Conservation (phyloP, 2,329 filamentous ascomycete species). For the Raffaelea ambrosiae region DNA sequence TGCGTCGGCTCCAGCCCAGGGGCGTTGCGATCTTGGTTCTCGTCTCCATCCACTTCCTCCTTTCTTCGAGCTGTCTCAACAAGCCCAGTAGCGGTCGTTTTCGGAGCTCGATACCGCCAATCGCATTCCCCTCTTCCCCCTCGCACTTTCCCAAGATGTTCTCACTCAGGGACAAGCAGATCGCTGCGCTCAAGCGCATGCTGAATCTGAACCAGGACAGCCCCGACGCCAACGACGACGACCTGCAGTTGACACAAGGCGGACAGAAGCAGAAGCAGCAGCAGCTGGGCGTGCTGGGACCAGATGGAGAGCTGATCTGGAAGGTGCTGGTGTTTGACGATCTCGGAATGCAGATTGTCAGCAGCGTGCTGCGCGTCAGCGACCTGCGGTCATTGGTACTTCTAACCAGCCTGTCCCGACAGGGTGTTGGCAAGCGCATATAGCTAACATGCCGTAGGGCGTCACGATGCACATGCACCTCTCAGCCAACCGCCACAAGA, state of each 20-base stretch:
- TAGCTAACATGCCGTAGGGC: slow-evolving; percentile 42
- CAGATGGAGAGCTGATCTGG: slow-evolving; percentile 91
- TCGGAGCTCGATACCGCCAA: no score
- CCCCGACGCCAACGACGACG: slow-evolving; percentile 47
- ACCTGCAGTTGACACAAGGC: slow-evolving; percentile 52
- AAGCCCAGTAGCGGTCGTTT: no score
- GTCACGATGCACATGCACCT: slow-evolving; percentile 95
- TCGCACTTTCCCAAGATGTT: not conserved
- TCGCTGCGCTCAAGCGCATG: slow-evolving; percentile 71
- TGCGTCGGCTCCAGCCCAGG: not conserved
- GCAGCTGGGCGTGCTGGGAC: slow-evolving; percentile 70
- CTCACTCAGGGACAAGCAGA: slow-evolving; percentile 15
- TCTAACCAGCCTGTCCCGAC: not conserved
- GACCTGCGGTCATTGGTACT: slow-evolving; percentile 84
- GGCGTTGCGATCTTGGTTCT: not conserved
- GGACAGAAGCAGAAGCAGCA: slow-evolving; percentile 39
- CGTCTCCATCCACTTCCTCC: not conserved
- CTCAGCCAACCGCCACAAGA: slow-evolving; percentile 71
- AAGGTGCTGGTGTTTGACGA: slow-evolving; percentile 96
- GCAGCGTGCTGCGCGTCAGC: slow-evolving; percentile 87
- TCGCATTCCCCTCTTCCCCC: not conserved
- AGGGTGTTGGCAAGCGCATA: not conserved
- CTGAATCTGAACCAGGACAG: slow-evolving; percentile 79
- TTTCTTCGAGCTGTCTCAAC: not conserved
- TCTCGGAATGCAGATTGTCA: slow-evolving; percentile 86